phyloP scores from a whole-genome alignment of 495 filamentous ascomycete species.

The Penicillium cataractarum region DNA sequence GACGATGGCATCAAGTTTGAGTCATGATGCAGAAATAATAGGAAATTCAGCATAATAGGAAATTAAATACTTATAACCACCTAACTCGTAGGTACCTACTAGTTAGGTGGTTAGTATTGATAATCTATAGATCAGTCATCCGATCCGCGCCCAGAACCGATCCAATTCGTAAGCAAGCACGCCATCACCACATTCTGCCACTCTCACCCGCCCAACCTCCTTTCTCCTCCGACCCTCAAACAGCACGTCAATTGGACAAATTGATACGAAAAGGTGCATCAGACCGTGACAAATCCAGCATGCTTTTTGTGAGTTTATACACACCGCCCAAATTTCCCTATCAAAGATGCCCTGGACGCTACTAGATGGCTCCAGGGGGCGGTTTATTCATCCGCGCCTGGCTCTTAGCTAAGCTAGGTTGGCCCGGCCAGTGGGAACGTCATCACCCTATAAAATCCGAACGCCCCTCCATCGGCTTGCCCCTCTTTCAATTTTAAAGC shows the following conservation, averaged over 20 bases:
- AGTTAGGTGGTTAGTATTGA: too few species aligned
- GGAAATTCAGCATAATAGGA: too few species aligned
- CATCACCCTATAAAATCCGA: constrained; percentile 35
- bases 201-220: constrained; percentile 1
- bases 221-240: background rate
- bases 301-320: background rate
- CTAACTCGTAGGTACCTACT: too few species aligned
- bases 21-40: background rate
- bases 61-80: too few species aligned
- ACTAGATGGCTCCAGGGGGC: constrained; percentile 1
- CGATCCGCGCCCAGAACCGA: background rate
- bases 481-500: constrained; percentile 28
- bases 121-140: background rate
- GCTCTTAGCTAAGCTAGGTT: constrained; percentile 30
- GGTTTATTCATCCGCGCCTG: constrained; percentile 21
- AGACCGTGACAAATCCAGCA: constrained; percentile 10
- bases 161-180: constrained; percentile 15
- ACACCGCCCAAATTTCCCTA: background rate
- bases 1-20: background rate
- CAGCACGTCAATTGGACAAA: constrained; percentile 1
- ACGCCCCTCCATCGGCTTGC: constrained; percentile 30
- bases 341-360: background rate
- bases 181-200: constrained; percentile 9
- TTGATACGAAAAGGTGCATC: background rate
- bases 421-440: constrained; percentile 21